A percentile compares a stretch with the other conserved stretches of the same genome.
Conservation (phyloP, 306 rosid species). For the Cyclanthera cordifolia region DNA sequence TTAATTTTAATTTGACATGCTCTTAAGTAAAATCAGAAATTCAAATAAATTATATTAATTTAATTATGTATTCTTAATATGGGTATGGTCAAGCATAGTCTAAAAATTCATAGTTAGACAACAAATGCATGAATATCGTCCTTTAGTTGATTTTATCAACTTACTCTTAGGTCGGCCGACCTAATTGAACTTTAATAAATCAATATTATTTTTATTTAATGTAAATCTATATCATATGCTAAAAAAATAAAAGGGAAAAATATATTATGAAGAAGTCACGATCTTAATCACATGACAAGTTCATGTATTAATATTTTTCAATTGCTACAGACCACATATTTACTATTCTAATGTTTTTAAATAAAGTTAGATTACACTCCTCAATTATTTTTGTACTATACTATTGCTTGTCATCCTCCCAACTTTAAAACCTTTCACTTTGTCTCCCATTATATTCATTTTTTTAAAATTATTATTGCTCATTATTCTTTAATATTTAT, state of each 20-base stretch:
- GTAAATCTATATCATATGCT: not conserved
- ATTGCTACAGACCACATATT: not conserved
- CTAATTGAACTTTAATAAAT: not conserved
- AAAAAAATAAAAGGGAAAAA: not conserved
- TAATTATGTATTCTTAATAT: not conserved
- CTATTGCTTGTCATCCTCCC: constrained; percentile 8
- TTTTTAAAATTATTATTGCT: not conserved
- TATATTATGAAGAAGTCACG: not conserved
- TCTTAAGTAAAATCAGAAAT: not conserved
- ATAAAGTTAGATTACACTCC: not conserved
- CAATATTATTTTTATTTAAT: not conserved
- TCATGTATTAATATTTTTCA: not conserved
- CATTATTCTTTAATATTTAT: not conserved
- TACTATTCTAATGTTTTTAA: constrained; percentile 2
- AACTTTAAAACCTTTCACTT: constrained; percentile 24
- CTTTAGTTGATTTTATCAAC: too few relatives aligned
- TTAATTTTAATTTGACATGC: not conserved
- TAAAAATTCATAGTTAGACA: not conserved
- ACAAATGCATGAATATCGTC: not conserved
- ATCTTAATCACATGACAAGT: constrained; percentile 12
- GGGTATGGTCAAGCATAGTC: not conserved
- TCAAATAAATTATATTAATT: not conserved
- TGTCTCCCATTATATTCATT: constrained; percentile 24
- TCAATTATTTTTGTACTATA: constrained; percentile 8
- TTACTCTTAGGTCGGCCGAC: too few relatives aligned